Percentiles rank a stretch among this genome's conserved stretches.
Evolutionary conservation across 805 yeast species (phyloP).

Genomic region (Naumovozyma baii): DNA sequence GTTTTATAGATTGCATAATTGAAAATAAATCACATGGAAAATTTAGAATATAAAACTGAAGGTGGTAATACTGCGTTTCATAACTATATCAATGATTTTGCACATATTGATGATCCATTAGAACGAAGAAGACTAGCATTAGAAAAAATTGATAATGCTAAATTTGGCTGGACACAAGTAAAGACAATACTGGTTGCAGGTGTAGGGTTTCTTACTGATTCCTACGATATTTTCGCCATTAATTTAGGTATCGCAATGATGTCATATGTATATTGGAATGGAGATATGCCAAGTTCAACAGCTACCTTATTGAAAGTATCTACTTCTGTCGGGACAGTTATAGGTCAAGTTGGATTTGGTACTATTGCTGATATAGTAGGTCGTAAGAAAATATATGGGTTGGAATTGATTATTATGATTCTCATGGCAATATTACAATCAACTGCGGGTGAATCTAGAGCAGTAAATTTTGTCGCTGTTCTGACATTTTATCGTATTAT

Average conservation of each 20-base stretch:
- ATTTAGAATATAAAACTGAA: conserved; percentile 29
- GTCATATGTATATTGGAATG: conserved; percentile 64
- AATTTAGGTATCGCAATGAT: conserved; percentile 75
- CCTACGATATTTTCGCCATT: conserved; percentile 87
- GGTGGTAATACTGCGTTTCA: conserved; percentile 88
- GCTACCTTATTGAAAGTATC: conserved; percentile 72
- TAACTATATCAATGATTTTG: conserved; percentile 68
- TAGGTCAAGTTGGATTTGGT: conserved; percentile 86
- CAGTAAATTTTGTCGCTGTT: conserved; percentile 62
- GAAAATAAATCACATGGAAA: too few relatives aligned
- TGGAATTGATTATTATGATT: conserved; percentile 78
- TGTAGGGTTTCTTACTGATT: conserved; percentile 88
- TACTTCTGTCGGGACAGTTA: conserved; percentile 87
- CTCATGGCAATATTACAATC: conserved; percentile 72
- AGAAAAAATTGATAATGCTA: conserved; percentile 72
- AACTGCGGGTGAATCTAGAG: conserved; percentile 60
- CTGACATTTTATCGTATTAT: conserved; percentile 70
- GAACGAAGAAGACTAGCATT: conserved; percentile 79
- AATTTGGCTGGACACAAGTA: conserved; percentile 74
- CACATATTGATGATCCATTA: conserved; percentile 73
- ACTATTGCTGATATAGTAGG: conserved; percentile 71
- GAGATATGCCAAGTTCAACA: conserved; percentile 58
- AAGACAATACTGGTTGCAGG: conserved; percentile 81
- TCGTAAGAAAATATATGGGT: conserved; percentile 80
- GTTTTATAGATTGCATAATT: too few relatives aligned